These are phyloP conservation scores for Dactylellina cionopaga DNA, from an alignment of 2,329 filamentous ascomycete species.

Conservation along the genomic window DNA sequence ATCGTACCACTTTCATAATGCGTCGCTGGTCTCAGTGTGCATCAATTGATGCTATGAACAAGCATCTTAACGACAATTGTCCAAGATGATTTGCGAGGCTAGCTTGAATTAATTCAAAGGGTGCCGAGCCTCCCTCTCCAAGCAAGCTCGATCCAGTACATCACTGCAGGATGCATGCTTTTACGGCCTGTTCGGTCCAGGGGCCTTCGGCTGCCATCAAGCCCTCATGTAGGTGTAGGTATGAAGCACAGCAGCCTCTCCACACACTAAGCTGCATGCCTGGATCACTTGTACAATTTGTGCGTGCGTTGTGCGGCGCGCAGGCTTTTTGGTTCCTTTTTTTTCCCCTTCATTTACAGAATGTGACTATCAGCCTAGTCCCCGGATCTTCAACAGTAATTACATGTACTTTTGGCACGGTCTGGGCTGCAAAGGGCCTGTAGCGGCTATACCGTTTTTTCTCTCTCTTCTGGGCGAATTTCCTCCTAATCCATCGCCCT, in stretches of 20 bases:
- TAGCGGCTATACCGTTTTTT: too few relatives aligned
- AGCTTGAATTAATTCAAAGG: too few relatives aligned
- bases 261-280: slow-evolving; percentile 15
- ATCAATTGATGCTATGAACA: too few relatives aligned
- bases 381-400: neutral
- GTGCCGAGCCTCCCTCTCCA: slow-evolving; percentile 6
- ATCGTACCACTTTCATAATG: neutral
- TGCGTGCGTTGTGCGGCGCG: slow-evolving; percentile 42
- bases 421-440: too few relatives aligned
- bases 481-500: too few relatives aligned
- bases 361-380: slow-evolving; percentile 16
- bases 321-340: slow-evolving; percentile 11
- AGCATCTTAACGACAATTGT: too few relatives aligned
- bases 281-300: slow-evolving; percentile 17
- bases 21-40: too few relatives aligned
- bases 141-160: neutral
- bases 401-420: too few relatives aligned
- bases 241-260: neutral
- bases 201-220: slow-evolving; percentile 30
- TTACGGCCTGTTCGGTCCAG: slow-evolving; percentile 11
- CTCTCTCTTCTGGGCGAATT: too few relatives aligned
- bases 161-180: slow-evolving; percentile 5
- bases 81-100: too few relatives aligned
- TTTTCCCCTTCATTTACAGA: too few relatives aligned
- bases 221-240: slow-evolving; percentile 19